Conservation (phyloP, 2,329 filamentous ascomycete species). For the Blumeria hordei region DNA sequence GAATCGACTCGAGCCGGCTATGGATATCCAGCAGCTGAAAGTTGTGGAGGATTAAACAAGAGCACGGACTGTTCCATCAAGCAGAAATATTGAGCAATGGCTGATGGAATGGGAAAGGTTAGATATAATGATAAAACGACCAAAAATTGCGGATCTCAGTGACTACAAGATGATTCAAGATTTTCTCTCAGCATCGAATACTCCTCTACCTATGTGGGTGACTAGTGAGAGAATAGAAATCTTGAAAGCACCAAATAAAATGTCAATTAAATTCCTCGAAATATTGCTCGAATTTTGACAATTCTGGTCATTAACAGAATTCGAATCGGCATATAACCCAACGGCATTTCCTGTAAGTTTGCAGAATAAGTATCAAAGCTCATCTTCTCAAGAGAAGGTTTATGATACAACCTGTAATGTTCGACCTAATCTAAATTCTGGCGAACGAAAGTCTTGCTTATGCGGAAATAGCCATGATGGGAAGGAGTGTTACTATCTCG, state of each 20-base stretch:
- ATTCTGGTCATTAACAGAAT: constrained; percentile 1
- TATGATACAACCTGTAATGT: background rate
- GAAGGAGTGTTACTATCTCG: background rate
- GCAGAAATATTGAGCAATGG: background rate
- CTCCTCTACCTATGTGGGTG: background rate
- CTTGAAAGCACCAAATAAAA: background rate
- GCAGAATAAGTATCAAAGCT: background rate
- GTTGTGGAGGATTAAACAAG: background rate
- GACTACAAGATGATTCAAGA: background rate
- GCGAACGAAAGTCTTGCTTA: background rate
- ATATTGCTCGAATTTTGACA: background rate
- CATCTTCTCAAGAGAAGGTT: background rate
- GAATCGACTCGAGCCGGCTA: background rate
- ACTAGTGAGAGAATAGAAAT: background rate
- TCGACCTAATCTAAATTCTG: background rate
- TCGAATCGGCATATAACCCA: background rate
- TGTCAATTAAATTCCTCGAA: background rate
- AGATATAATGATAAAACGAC: background rate
- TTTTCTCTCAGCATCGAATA: background rate
- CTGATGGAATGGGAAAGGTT: background rate
- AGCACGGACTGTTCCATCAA: background rate
- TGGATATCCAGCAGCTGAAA: background rate
- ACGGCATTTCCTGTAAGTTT: background rate
- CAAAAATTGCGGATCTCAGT: background rate
- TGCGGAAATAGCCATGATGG: background rate